Percentiles rank a stretch among this genome's conserved stretches.
phyloP scores from a whole-genome alignment of 108 stramenopile species.

The Cyclotella sp. region DNA sequence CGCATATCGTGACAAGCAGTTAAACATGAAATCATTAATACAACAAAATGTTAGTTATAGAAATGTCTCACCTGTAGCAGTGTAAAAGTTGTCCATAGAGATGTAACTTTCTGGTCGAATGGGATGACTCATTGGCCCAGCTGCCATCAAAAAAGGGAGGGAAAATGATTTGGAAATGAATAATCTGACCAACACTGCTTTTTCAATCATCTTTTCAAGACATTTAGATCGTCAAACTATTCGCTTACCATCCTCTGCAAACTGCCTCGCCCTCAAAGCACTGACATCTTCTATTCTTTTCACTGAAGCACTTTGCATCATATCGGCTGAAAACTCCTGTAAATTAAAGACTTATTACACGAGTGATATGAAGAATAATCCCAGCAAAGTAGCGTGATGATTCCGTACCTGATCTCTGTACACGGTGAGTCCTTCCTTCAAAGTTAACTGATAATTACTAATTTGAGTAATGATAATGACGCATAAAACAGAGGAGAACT shows the following conservation, averaged over 20 bases:
- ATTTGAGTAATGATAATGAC: constrained; percentile 40
- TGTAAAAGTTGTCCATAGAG: constrained; percentile 95
- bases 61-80: constrained; percentile 64
- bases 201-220: background rate
- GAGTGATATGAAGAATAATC: background rate
- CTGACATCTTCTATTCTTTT: constrained; percentile 95
- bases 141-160: background rate
- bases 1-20: constrained; percentile 75
- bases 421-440: constrained; percentile 99
- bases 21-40: constrained; percentile 15
- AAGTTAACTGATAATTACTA: constrained; percentile 60
- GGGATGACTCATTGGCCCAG: constrained; percentile 93
- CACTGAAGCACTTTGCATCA: constrained; percentile 91
- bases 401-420: constrained; percentile 82
- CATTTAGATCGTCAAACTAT: background rate
- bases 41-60: constrained; percentile 17
- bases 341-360: background rate
- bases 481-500: background rate
- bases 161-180: background rate
- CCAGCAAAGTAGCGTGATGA: background rate
- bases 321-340: constrained; percentile 86
- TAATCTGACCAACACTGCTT: background rate
- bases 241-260: constrained; percentile 82
- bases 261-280: constrained; percentile 85
- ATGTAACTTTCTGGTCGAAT: constrained; percentile 96